Evolutionary conservation across 2,329 filamentous ascomycete species (phyloP).

Genomic region (Calonectria pseudoreteaudii): DNA sequence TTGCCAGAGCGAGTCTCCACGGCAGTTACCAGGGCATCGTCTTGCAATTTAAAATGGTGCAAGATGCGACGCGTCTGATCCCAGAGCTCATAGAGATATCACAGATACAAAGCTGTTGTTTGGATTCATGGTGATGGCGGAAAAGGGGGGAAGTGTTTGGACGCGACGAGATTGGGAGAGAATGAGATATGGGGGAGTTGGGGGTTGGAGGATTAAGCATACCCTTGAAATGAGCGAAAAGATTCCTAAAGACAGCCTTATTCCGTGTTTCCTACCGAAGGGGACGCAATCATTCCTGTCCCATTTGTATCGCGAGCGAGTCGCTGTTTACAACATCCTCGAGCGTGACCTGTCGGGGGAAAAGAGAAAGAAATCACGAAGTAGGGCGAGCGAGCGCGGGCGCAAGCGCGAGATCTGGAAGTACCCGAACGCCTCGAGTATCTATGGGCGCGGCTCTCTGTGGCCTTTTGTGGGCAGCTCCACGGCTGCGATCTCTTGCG

Average conservation of each 20-base stretch:
- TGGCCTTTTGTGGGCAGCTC: slow-evolving; percentile 34
- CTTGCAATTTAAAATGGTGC: slow-evolving; percentile 46
- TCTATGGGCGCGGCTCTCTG: slow-evolving; percentile 35
- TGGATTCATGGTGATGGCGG: slow-evolving; percentile 40
- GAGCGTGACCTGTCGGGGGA: slow-evolving; percentile 40
- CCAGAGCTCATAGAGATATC: slow-evolving; percentile 46
- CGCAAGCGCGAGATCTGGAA: slow-evolving; percentile 30
- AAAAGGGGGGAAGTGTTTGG: slow-evolving; percentile 19
- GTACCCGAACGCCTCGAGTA: slow-evolving; percentile 33
- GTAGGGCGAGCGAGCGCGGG: slow-evolving; percentile 30
- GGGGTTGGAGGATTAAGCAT: slow-evolving; percentile 44
- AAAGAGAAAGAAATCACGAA: slow-evolving; percentile 36
- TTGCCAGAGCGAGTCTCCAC: slow-evolving; percentile 40
- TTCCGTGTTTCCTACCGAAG: slow-evolving; percentile 42
- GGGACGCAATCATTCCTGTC: slow-evolving; percentile 34
- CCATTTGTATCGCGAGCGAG: slow-evolving; percentile 42
- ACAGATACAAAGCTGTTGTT: slow-evolving; percentile 46
- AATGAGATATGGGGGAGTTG: slow-evolving; percentile 32
- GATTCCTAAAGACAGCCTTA: slow-evolving; percentile 37
- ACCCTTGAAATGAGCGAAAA: slow-evolving; percentile 45
- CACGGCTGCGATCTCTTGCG: slow-evolving; percentile 40
- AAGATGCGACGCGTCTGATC: slow-evolving; percentile 38
- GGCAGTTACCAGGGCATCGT: slow-evolving; percentile 39
- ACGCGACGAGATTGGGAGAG: slow-evolving; percentile 38
- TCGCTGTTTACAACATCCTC: slow-evolving; percentile 51